phyloP scores from a whole-genome alignment of 768 basidiomycete genomes.

The Porphyrellus cyaneotinctus region DNA sequence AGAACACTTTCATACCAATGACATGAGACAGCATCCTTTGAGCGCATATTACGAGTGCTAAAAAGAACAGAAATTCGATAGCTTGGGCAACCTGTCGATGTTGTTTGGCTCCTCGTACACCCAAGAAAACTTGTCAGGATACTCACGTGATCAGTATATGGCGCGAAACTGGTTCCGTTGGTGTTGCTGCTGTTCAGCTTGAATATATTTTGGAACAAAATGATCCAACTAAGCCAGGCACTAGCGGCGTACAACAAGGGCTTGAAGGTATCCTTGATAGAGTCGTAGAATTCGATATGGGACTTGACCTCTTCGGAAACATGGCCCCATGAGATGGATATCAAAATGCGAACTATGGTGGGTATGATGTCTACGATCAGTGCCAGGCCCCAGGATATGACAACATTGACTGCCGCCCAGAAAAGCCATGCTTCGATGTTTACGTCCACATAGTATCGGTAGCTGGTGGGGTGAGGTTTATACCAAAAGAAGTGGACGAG shows the following conservation, averaged over 20 bases:
- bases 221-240: slow-evolving; percentile 69
- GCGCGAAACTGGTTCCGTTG: slow-evolving; percentile 44
- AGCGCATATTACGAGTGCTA: slow-evolving; percentile 56
- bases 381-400: slow-evolving; percentile 77
- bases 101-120: neutral
- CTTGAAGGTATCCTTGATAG: slow-evolving; percentile 65
- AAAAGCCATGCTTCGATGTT: slow-evolving; percentile 77
- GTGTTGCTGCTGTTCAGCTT: slow-evolving; percentile 44
- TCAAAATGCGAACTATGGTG: slow-evolving; percentile 44
- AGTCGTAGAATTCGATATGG: slow-evolving; percentile 63
- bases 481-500: slow-evolving; percentile 71
- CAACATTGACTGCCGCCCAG: slow-evolving; percentile 75
- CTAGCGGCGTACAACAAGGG: slow-evolving; percentile 70
- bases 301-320: slow-evolving; percentile 66
- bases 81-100: slow-evolving; percentile 50
- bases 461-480: slow-evolving; percentile 49
- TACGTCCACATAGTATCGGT: slow-evolving; percentile 57
- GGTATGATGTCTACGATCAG: slow-evolving; percentile 69
- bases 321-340: slow-evolving; percentile 68
- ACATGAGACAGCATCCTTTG: slow-evolving; percentile 70
- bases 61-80: slow-evolving; percentile 73
- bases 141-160: slow-evolving; percentile 56
- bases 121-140: neutral
- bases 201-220: slow-evolving; percentile 68
- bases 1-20: slow-evolving; percentile 37